Conservation (phyloP, 148 eudicot species). For the Spergularia bocconei region DNA sequence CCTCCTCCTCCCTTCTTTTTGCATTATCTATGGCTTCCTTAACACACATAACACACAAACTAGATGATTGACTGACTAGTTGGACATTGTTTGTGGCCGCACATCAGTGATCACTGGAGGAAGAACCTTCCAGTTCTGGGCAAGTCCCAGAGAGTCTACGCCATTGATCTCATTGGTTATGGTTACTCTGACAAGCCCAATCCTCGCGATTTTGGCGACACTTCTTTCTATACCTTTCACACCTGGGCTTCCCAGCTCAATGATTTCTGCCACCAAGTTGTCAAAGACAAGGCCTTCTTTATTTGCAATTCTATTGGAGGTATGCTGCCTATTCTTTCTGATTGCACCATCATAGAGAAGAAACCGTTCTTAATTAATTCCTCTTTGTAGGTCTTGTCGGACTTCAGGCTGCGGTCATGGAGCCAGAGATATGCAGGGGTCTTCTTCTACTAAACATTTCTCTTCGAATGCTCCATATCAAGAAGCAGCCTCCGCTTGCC, state of each 20-base stretch:
- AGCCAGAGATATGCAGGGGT: slow-evolving; percentile 76
- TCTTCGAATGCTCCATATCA: slow-evolving; percentile 91
- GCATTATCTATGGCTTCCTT: no score
- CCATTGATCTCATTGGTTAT: slow-evolving; percentile 94
- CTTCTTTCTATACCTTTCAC: slow-evolving; percentile 74
- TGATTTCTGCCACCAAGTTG: slow-evolving; percentile 78
- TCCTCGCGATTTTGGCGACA: slow-evolving; percentile 60
- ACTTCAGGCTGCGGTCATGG: slow-evolving; percentile 83
- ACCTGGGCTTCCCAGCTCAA: slow-evolving; percentile 95
- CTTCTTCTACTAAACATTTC: slow-evolving; percentile 77
- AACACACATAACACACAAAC: no score
- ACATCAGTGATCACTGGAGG: slow-evolving; percentile 93
- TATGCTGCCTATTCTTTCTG: slow-evolving; percentile 4
- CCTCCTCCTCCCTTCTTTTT: slow-evolving; percentile 4
- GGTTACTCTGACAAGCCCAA: slow-evolving; percentile 98
- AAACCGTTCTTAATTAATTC: not conserved
- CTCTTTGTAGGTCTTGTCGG: slow-evolving; percentile 74
- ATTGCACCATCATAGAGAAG: not conserved
- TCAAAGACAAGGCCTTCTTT: slow-evolving; percentile 78
- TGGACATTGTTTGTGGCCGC: not conserved
- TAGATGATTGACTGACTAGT: not conserved
- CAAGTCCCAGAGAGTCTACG: slow-evolving; percentile 67
- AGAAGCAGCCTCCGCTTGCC: slow-evolving; percentile 74
- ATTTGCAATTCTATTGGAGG: slow-evolving; percentile 99
- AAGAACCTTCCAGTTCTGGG: slow-evolving; percentile 82